phyloP scores from a whole-genome alignment of 2,329 filamentous ascomycete genomes.

The Penicillium sp. region DNA sequence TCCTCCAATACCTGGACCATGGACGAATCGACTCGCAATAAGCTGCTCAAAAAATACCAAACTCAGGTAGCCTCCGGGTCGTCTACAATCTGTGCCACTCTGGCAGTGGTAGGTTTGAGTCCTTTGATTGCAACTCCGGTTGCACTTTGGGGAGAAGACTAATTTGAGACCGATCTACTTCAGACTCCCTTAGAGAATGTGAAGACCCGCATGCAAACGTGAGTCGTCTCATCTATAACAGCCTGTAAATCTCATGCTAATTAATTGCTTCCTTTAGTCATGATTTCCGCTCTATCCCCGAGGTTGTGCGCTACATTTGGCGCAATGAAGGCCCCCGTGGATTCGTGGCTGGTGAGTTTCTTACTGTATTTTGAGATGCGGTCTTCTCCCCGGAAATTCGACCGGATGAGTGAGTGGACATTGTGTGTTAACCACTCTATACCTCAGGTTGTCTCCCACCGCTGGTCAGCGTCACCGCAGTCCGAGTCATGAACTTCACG shows the following conservation, averaged over 20 bases:
- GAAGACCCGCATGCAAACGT: slow-evolving; percentile 53
- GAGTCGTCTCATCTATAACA: slow-evolving; percentile 15
- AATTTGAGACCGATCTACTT: slow-evolving; percentile 1
- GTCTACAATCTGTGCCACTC: slow-evolving; percentile 45
- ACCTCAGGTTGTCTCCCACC: slow-evolving; percentile 44
- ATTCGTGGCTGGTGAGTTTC: slow-evolving; percentile 45
- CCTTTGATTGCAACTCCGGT: not conserved
- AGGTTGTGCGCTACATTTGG: slow-evolving; percentile 47
- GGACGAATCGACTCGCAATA: slow-evolving; percentile 43
- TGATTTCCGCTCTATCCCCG: slow-evolving; percentile 44
- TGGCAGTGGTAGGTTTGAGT: slow-evolving; percentile 42
- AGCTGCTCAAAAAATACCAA: slow-evolving; percentile 46
- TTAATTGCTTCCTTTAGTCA: slow-evolving; percentile 30
- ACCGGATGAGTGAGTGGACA: not conserved
- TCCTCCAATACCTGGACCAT: slow-evolving; percentile 34
- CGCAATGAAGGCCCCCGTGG: slow-evolving; percentile 47
- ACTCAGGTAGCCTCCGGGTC: slow-evolving; percentile 47
- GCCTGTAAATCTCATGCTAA: slow-evolving; percentile 1
- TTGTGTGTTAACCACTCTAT: not conserved
- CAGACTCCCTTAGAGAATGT: slow-evolving; percentile 50
- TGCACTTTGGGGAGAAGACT: slow-evolving; percentile 8
- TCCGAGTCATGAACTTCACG: slow-evolving; percentile 47
- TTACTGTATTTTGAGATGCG: not conserved
- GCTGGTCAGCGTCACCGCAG: slow-evolving; percentile 45
- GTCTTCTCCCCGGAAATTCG: not conserved